Evolutionary conservation across 495 filamentous ascomycete species (phyloP), one percentile per base, ranked within the genome.

Genomic region (Acidiella bohemica): DNA sequence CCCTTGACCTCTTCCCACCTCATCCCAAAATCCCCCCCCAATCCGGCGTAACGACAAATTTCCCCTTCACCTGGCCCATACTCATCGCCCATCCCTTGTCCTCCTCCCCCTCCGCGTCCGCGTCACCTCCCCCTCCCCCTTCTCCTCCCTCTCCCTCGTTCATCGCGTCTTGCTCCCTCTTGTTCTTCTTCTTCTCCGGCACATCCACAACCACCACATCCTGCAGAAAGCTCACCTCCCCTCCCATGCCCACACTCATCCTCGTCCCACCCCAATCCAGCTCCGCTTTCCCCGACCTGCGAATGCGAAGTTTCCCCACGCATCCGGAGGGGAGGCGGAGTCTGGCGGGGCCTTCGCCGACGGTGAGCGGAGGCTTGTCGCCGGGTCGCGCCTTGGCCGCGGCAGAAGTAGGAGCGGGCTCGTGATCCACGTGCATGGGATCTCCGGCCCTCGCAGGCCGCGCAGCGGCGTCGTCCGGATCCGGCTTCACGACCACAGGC

Each of bases 211-310:
- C 20, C 2, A 59, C 34, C 3, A 53, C 49, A 26, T 61, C 59
- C 43, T 62, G 54, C 27, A 59, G 24, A 33, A 56, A 57, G 2
- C 13, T 36, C 36, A 45, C 37, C 11, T 40, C 38, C 1, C 42
- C 46, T 4, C 54, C 61, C 46, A 55, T 57, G 2, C 43, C 50
- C 32, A 79, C 13, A 20, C 59, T 54, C 43, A 78, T 44, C 26
- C 41, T 60, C 28, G 59, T 63, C 4, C 74, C 73, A 12, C 75
- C 76, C 76, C 76, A 81, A 42, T 63, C 60, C 21, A 81, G 52
- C 39, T 74, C 71, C 1, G 68, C 67, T 28, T 65, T 67, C 39
- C 76, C 76, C 7, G 70, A 75, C 52, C 72, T 62, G 45, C 72
- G 66, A 14, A 81, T 66, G 22, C 70, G 57, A 23, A 81, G 55